Conservation (phyloP, 768 basidiomycete species). For the Auricularia cornea region DNA sequence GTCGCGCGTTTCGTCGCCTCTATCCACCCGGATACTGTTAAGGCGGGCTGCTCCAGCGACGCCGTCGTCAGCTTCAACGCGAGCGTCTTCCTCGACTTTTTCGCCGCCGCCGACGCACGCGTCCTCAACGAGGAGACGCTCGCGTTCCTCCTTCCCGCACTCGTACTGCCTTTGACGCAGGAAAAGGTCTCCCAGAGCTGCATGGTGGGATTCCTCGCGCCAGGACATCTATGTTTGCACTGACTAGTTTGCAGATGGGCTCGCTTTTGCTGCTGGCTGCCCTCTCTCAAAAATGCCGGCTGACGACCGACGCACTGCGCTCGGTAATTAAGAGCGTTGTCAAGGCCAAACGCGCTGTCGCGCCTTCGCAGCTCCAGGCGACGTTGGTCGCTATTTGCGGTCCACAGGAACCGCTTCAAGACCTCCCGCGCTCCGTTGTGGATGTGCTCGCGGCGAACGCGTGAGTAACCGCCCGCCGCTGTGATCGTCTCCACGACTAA, state of each 20-base stretch:
- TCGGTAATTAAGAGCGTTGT: conserved; percentile 47
- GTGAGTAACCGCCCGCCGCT: conserved; percentile 37
- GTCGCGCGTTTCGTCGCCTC: conserved; percentile 63
- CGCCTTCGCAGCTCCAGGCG: conserved; percentile 51
- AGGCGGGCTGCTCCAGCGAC: conserved; percentile 37
- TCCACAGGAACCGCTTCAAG: conserved; percentile 48
- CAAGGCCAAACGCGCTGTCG: conserved; percentile 34
- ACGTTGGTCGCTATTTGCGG: conserved; percentile 58
- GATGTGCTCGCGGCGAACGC: conserved; percentile 23
- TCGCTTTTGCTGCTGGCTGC: conserved; percentile 65
- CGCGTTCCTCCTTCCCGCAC: conserved; percentile 49
- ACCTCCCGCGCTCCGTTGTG: conserved; percentile 31
- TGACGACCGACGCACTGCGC: conserved; percentile 52
- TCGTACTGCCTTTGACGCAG: conserved; percentile 1
- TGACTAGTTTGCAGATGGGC: conserved; percentile 45
- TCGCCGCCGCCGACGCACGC: conserved; percentile 41
- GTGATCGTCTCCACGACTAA: background rate
- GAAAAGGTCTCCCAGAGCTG: background rate
- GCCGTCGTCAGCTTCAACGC: conserved; percentile 72
- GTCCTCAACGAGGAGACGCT: conserved; percentile 56
- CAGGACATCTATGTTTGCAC: too few relatives aligned
- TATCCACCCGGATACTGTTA: conserved; percentile 44
- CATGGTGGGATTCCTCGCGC: background rate
- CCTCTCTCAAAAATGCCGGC: conserved; percentile 54
- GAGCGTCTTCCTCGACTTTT: conserved; percentile 69